Percentiles rank a stretch among this genome's conserved stretches.
Evolutionary conservation across 208 protist species (phyloP).

Genomic region (Trypanosoma mega): DNA sequence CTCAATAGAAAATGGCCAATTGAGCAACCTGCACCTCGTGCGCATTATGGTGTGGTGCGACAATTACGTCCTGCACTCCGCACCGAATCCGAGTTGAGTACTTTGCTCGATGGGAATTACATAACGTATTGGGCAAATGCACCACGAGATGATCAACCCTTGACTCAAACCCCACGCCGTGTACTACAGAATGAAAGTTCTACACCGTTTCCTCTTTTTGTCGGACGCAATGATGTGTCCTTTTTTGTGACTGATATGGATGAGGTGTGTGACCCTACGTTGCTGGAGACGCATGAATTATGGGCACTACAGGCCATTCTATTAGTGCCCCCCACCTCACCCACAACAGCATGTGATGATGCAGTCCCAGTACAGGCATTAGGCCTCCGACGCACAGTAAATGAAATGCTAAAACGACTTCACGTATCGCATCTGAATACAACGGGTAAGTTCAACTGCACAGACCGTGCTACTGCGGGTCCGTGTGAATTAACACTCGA

Average conservation of each 20-base stretch:
- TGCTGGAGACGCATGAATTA: conserved; percentile 60
- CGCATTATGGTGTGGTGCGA: conserved; percentile 76
- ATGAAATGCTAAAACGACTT: conserved; percentile 35
- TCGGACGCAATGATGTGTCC: conserved; percentile 64
- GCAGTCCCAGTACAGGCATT: conserved; percentile 42
- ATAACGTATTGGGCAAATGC: conserved; percentile 69
- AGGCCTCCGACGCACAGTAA: conserved; percentile 38
- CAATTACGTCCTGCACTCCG: conserved; percentile 45
- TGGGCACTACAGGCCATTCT: conserved; percentile 78
- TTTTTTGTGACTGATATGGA: conserved; percentile 74
- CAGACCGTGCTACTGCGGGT: conserved; percentile 6
- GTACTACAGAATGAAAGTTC: conserved; percentile 49
- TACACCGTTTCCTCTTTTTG: conserved; percentile 41
- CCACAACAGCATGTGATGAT: conserved; percentile 55
- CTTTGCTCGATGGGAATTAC: too few relatives aligned
- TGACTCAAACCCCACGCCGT: conserved; percentile 31
- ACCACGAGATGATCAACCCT: conserved; percentile 46
- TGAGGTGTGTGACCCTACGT: conserved; percentile 68
- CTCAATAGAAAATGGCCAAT: conserved; percentile 44
- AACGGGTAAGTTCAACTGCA: conserved; percentile 19
- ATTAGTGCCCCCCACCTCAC: conserved; percentile 26
- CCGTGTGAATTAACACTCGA: conserved; percentile 7
- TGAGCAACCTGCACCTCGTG: conserved; percentile 21
- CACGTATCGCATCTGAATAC: conserved; percentile 1
- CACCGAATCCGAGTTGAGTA: too few relatives aligned